Conservation (phyloP, 179 eudicot genomes). For the Spinacia oleracea region DNA sequence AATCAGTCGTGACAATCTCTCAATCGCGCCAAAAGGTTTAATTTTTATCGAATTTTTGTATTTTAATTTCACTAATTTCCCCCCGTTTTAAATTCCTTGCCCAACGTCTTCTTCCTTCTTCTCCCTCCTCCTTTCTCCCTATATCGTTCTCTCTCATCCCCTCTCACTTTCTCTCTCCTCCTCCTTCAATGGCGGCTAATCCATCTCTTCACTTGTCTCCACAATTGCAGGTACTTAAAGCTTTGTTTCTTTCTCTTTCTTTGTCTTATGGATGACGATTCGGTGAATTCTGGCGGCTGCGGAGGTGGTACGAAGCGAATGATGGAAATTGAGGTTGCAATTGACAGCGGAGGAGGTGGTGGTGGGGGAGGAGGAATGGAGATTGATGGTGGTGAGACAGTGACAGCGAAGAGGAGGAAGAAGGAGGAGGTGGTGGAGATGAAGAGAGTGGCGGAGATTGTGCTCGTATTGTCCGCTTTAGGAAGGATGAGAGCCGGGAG, state of each 20-base stretch:
- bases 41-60: neutral
- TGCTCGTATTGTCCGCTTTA: slow-evolving; percentile 81
- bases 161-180: slow-evolving; percentile 18
- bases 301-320: slow-evolving; percentile 2
- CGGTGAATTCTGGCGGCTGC: slow-evolving; percentile 8
- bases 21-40: neutral
- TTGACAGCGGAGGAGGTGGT: neutral
- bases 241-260: neutral
- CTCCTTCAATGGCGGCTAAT: slow-evolving; percentile 35
- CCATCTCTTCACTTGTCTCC: slow-evolving; percentile 11
- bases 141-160: slow-evolving; percentile 34
- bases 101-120: neutral
- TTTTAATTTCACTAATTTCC: neutral
- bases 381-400: slow-evolving; percentile 19
- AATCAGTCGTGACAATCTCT: too few relatives aligned
- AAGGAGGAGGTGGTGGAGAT: slow-evolving; percentile 32
- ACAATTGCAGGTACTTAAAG: slow-evolving; percentile 42
- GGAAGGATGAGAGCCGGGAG: slow-evolving; percentile 85
- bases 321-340: neutral
- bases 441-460: slow-evolving; percentile 79
- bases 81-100: slow-evolving; percentile 19
- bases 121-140: slow-evolving; percentile 17
- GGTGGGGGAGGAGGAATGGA: slow-evolving; percentile 12
- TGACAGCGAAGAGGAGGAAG: slow-evolving; percentile 44
- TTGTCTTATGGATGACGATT: slow-evolving; percentile 18